These are phyloP conservation scores for Juglanconis oblonga DNA, from an alignment of 2,329 filamentous ascomycete genomes.

Conservation along the genomic window DNA sequence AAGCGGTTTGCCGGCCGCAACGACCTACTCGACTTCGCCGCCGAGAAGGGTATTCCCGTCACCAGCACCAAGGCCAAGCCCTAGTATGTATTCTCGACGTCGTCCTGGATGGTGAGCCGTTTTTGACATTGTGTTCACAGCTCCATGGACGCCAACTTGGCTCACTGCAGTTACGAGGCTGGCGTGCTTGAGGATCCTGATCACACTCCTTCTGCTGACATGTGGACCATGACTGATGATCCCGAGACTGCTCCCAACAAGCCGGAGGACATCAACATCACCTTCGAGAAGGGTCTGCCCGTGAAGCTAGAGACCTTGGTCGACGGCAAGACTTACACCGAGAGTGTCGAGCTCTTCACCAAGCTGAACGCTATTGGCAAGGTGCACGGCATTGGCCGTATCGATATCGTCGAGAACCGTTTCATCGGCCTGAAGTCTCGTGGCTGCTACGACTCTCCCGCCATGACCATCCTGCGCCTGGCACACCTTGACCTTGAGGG, in stretches of 20 bases:
- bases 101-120: not conserved
- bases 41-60: slow-evolving; percentile 65
- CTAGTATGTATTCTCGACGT: not conserved
- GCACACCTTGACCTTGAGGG: slow-evolving; percentile 47
- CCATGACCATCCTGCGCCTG: slow-evolving; percentile 39
- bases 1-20: slow-evolving; percentile 65
- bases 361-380: slow-evolving; percentile 69
- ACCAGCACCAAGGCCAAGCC: slow-evolving; percentile 64
- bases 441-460: slow-evolving; percentile 74
- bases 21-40: slow-evolving; percentile 71
- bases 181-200: slow-evolving; percentile 67
- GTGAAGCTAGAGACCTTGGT: slow-evolving; percentile 44
- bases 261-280: slow-evolving; percentile 67
- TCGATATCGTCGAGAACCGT: slow-evolving; percentile 71
- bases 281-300: slow-evolving; percentile 74
- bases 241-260: slow-evolving; percentile 68
- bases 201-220: slow-evolving; percentile 67
- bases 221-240: slow-evolving; percentile 75
- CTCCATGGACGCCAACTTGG: slow-evolving; percentile 46
- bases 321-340: slow-evolving; percentile 61
- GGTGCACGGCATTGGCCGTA: slow-evolving; percentile 71
- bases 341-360: slow-evolving; percentile 70
- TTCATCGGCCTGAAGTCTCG: slow-evolving; percentile 69
- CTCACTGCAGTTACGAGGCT: slow-evolving; percentile 68
- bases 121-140: slow-evolving; percentile 46